A percentile compares a stretch with the other conserved stretches of the same genome.
phyloP scores from a whole-genome alignment of 148 eudicot species.

The Spergularia bocconei region DNA sequence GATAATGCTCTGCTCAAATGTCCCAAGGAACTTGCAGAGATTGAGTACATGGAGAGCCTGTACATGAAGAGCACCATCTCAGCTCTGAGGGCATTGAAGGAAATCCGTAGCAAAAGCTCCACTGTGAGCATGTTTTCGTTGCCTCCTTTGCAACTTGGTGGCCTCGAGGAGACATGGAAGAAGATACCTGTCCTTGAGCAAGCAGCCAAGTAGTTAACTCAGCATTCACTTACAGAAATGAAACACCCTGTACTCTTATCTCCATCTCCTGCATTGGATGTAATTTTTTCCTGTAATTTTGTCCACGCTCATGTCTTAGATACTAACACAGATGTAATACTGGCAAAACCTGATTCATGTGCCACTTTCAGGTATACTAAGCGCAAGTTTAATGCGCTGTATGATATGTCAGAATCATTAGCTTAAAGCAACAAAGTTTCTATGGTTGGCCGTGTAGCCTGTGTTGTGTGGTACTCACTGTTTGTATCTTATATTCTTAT shows the following conservation, averaged over 20 bases:
- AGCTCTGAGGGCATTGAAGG: conserved; percentile 63
- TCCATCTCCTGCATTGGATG: not conserved
- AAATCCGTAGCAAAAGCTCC: conserved; percentile 76
- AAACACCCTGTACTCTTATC: not conserved
- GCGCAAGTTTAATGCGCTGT: conserved; percentile 13
- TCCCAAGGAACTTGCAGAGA: conserved; percentile 70
- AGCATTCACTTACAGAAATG: not conserved
- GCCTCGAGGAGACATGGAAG: conserved; percentile 63
- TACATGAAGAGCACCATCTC: conserved; percentile 78
- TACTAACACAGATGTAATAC: conserved; percentile 37
- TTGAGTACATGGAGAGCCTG: conserved; percentile 67
- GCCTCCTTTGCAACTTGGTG: conserved; percentile 68
- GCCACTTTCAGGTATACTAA: conserved; percentile 17
- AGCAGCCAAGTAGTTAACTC: conserved; percentile 46
- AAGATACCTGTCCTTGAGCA: conserved; percentile 58
- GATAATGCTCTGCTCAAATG: conserved; percentile 30
- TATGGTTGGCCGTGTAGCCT: not conserved
- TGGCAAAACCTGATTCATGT: conserved; percentile 13
- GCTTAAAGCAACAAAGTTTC: not conserved
- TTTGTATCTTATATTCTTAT: no score
- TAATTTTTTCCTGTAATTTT: conserved; percentile 5
- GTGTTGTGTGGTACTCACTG: not conserved
- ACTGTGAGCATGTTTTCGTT: conserved; percentile 77
- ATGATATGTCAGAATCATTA: conserved; percentile 5
- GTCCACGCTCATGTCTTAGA: conserved; percentile 8